A percentile compares a stretch with the other conserved stretches of the same genome.
phyloP scores from a whole-genome alignment of 768 basidiomycete species.

The Tremella mesenterica region DNA sequence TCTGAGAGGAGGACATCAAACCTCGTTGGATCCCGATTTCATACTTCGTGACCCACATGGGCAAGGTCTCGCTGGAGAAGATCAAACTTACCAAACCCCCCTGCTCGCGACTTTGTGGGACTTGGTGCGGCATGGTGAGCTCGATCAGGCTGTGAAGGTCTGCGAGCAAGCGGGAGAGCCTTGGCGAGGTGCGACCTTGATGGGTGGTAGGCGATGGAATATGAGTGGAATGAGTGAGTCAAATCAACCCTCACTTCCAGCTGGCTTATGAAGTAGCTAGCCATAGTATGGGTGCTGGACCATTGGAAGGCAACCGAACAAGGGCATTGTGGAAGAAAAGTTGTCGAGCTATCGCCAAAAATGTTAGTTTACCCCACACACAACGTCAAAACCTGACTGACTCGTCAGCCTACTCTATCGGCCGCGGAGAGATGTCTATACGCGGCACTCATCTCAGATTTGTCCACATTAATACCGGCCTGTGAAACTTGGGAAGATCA shows the following conservation, averaged over 20 bases:
- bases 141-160: constrained; percentile 74
- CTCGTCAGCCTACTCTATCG: constrained; percentile 49
- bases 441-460: constrained; percentile 66
- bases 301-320: constrained; percentile 58
- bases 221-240: constrained; percentile 35
- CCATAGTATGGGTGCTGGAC: constrained; percentile 10
- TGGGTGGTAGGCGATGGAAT: constrained; percentile 62
- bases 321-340: constrained; percentile 79
- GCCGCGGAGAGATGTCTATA: constrained; percentile 75
- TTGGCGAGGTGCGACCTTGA: constrained; percentile 83
- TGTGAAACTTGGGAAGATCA: constrained; percentile 92
- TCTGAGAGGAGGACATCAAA: too few relatives aligned
- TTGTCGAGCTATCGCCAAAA: constrained; percentile 69
- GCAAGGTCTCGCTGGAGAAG: constrained; percentile 33
- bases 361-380: constrained; percentile 49
- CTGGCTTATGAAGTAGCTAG: too few relatives aligned
- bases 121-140: constrained; percentile 70
- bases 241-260: too few relatives aligned
- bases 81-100: constrained; percentile 70
- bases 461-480: constrained; percentile 58
- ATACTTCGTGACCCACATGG: constrained; percentile 36
- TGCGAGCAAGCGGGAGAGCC: constrained; percentile 76
- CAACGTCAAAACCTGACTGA: neutral
- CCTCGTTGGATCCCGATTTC: constrained; percentile 37
- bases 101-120: constrained; percentile 69